Conservation (phyloP, 768 basidiomycete genomes). For the Hortiboletus campestris region DNA sequence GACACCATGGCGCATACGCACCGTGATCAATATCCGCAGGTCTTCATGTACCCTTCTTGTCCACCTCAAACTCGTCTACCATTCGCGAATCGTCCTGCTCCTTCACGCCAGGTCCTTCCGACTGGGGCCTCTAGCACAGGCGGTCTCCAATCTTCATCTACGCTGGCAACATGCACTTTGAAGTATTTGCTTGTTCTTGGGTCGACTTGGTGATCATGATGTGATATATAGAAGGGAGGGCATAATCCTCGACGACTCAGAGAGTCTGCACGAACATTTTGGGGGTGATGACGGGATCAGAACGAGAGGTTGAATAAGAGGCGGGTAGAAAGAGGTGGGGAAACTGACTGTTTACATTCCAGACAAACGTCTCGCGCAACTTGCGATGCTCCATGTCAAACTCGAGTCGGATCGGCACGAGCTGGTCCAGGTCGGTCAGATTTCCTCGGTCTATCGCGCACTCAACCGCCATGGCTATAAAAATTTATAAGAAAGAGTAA, state of each 20-base stretch:
- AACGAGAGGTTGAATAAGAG: not conserved
- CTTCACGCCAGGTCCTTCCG: conserved; percentile 23
- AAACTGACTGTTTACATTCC: conserved; percentile 84
- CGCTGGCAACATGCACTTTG: conserved; percentile 60
- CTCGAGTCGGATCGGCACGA: conserved; percentile 95
- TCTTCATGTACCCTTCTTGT: conserved; percentile 77
- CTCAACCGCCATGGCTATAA: not conserved
- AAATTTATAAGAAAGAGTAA: conserved; percentile 21
- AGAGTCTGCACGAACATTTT: conserved; percentile 88
- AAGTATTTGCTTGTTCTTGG: conserved; percentile 82
- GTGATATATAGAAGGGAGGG: conserved; percentile 64
- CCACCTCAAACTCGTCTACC: conserved; percentile 62
- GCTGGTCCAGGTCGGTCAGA: conserved; percentile 65
- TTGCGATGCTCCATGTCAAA: conserved; percentile 93
- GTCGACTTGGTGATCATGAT: conserved; percentile 77
- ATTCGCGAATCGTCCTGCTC: conserved; percentile 39
- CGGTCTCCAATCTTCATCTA: conserved; percentile 44
- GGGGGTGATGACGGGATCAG: conserved; percentile 87
- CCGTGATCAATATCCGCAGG: conserved; percentile 90
- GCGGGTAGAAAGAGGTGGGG: not conserved
- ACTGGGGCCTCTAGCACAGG: conserved; percentile 21
- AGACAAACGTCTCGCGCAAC: conserved; percentile 94
- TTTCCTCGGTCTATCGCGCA: conserved; percentile 53
- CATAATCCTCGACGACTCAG: conserved; percentile 75
- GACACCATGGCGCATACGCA: conserved; percentile 35